Evolutionary conservation across 1,139 yeast species (phyloP).

Genomic region (Magnusiomyces tetraspermus): DNA sequence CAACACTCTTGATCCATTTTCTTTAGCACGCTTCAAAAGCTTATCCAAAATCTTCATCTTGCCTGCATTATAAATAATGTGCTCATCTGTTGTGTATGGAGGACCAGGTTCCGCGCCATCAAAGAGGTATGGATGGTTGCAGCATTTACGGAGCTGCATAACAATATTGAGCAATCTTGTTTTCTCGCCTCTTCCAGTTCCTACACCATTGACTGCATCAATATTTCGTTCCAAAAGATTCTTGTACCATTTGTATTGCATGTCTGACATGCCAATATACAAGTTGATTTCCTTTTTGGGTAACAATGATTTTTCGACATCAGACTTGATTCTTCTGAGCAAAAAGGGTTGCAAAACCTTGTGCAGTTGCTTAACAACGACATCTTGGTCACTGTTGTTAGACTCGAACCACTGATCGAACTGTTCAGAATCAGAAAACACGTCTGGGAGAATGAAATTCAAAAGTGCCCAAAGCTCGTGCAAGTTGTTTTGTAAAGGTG

Average conservation of each 20-base stretch:
- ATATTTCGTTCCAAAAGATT: constrained; percentile 83
- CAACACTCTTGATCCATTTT: constrained; percentile 78
- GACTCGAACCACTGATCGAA: constrained; percentile 83
- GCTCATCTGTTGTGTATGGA: constrained; percentile 94
- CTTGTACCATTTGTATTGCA: constrained; percentile 91
- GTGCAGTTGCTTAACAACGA: constrained; percentile 72
- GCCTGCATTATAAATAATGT: constrained; percentile 75
- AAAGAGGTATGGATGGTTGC: constrained; percentile 92
- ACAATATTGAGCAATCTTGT: constrained; percentile 85
- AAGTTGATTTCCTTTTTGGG: constrained; percentile 87
- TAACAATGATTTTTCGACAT: constrained; percentile 80
- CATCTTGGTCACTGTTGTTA: constrained; percentile 49
- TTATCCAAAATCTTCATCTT: constrained; percentile 86
- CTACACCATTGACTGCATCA: constrained; percentile 88
- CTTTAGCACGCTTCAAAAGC: constrained; percentile 58
- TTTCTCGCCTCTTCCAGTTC: constrained; percentile 76
- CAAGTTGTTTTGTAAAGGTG: constrained; percentile 87
- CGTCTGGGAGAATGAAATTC: constrained; percentile 86
- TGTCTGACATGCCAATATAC: constrained; percentile 87
- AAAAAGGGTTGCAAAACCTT: constrained; percentile 80
- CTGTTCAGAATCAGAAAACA: constrained; percentile 79
- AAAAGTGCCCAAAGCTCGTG: constrained; percentile 95
- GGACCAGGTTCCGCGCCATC: constrained; percentile 99
- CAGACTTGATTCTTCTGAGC: constrained; percentile 80
- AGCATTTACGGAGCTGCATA: constrained; percentile 93